Evolutionary conservation across 2,329 filamentous ascomycete species (phyloP), one percentile per base, ranked within the genome.

Genomic region (Exophiala xenobiotica): DNA sequence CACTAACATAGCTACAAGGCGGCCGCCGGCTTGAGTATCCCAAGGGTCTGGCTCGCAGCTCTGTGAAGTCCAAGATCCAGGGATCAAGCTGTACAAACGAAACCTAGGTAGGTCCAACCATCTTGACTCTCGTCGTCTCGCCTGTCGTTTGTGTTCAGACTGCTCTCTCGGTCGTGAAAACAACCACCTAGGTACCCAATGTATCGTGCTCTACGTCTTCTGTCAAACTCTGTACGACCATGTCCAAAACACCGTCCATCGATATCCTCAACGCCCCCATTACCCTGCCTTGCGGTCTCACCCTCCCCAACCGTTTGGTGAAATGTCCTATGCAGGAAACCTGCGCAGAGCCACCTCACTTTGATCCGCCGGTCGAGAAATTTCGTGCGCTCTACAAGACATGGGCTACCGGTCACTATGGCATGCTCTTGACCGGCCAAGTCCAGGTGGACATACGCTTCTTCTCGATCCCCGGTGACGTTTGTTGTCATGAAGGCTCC

Each of bases 201-300:
- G 12, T 14, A 16, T 6, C 12, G 8, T 35, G 26, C 11, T 35
- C 31, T 35, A 12, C 31, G 12, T 12, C 8, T 16, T 16, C n/a
- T 9, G 11, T 3, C 31, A 14, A 6, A 16, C 18, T 19, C 9
- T 5, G 11, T 20, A 22, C n/a, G 19, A n/a, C n/a, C 38, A 40
- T 40, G 38, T 40, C 38, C 12, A 23, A 40, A 24, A 40, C 9
- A 22, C 38, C 38, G 3, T 40, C 38, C 8, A 40, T 40, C 22
- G 38, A 40, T 11, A 40, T 23, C 19, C 9, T 40, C 38, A 24
- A 23, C 14, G n/a, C 22, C 2, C 20, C 38, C 4, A 9, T 54
- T 12, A 78, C 72, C 29, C 70, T 82, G 1, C 75, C 77, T 54
- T 80, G 78, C 61, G 81, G 81, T 1, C 68, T 84, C 20, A 72